Evolutionary conservation across 1,284 basidiomycete genomes (phyloP), one percentile per base, ranked within the genome.

Genomic region (Ceratobasidium theobromae): DNA sequence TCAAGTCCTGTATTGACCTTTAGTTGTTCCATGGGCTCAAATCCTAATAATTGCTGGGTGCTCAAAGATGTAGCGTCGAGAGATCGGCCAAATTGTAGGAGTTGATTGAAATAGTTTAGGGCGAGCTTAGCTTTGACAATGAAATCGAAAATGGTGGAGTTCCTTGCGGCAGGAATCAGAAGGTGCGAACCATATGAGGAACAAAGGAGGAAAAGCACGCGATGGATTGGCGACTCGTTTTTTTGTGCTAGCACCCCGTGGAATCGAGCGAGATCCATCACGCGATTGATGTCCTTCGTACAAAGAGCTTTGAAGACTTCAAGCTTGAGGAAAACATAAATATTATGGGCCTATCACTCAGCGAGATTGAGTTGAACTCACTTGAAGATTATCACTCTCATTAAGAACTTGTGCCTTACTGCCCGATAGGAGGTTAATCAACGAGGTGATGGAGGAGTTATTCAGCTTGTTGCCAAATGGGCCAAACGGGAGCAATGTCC

Each of bases 401-500:
- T 28, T 25, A 0, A 65, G 5, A 1, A 18, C 23, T 9, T n/a
- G 21, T 3, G 8, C 1, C 11, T 60, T 21, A 2, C 18, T 28
- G 8, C 8, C n/a, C n/a, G n/a, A 16, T 25, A 60, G 1, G 3
- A 48, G 45, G 4, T 49, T 14, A 8, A 60, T 28, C 5, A 60
- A 25, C 21, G 57, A 23, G 2, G 2, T 11, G 2, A 30, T 30
- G 6, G 28, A 28, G 1, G 57, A 45, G 14, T 49, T 60, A 8
- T 23, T 12, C 8, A 48, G 16, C 23, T 33, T 27, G 12, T 27
- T 18, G 1, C 28, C 1, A 72, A 74, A 1, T 79, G 78, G 23
- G 84, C 84, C 41, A 32, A 33, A 58, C 18, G 55, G 55, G 6
- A 58, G 11, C 1, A 45, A 1, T 12, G 23, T 46, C 55, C 55